Evolutionary conservation across 352 stramenopile genomes (phyloP).

Genomic region (Saprolegnia diclina): DNA sequence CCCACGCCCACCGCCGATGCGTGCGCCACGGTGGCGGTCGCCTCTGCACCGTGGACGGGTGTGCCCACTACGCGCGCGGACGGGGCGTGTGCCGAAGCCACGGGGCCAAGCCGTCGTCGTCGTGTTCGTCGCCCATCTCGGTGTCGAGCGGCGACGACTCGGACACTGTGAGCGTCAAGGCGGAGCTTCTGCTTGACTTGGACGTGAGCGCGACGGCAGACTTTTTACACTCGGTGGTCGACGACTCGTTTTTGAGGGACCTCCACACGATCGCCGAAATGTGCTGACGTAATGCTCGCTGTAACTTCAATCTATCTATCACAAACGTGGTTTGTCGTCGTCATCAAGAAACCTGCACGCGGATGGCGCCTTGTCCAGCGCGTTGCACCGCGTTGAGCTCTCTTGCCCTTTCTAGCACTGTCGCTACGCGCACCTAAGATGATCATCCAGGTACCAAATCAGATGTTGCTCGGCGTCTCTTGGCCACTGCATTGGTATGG

Average conservation of each 20-base stretch:
- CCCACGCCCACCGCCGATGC: background rate
- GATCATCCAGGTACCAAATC: too few species aligned
- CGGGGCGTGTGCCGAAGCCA: background rate
- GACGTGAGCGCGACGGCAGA: too few species aligned
- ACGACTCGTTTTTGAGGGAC: background rate
- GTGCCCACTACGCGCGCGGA: background rate
- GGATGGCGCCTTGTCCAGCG: background rate
- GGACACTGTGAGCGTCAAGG: background rate
- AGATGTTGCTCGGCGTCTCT: too few species aligned
- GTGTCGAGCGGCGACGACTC: background rate
- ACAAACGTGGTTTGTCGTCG: background rate
- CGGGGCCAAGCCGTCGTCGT: background rate
- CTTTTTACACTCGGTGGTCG: background rate
- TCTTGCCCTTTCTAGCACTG: too few species aligned
- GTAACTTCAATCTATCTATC: background rate
- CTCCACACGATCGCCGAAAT: background rate
- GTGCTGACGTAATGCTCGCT: background rate
- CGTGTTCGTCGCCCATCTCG: background rate
- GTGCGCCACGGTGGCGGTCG: constrained; percentile 1
- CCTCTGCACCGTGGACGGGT: background rate
- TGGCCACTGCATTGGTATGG: too few species aligned
- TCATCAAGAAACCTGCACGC: background rate
- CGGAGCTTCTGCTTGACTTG: too few species aligned
- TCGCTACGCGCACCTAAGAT: too few species aligned
- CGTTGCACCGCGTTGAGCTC: too few species aligned